Percentiles rank a stretch among this genome's conserved stretches.
Conservation (phyloP, 1,284 basidiomycete genomes). For the Inonotus hispidus region DNA sequence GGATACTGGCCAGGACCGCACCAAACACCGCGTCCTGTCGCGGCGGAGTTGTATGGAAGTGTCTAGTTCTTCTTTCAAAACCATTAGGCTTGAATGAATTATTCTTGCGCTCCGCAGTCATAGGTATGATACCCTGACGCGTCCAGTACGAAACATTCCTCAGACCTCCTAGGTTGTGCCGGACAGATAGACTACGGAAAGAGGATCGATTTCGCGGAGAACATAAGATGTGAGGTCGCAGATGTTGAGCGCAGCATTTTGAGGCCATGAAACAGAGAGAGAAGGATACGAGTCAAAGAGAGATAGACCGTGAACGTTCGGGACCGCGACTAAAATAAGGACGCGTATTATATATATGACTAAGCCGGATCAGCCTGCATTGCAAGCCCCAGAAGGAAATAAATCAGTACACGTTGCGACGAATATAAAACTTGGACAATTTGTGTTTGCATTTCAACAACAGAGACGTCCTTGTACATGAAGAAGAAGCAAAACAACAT, state of each 20-base stretch:
- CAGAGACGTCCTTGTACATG: background rate
- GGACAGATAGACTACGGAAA: background rate
- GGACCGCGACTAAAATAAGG: background rate
- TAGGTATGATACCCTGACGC: background rate
- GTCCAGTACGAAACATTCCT: conserved; percentile 3
- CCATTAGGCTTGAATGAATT: background rate
- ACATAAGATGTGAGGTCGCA: background rate
- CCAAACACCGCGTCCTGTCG: conserved; percentile 29
- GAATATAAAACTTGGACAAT: too few relatives aligned
- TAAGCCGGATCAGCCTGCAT: background rate
- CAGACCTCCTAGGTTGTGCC: background rate
- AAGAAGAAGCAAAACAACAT: background rate
- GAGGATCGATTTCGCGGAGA: background rate
- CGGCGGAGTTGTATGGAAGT: conserved; percentile 40
- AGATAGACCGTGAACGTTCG: background rate
- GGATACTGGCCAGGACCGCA: conserved; percentile 33
- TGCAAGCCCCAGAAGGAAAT: background rate
- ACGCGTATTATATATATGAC: background rate
- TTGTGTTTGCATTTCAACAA: background rate
- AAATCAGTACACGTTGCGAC: background rate
- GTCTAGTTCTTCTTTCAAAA: background rate
- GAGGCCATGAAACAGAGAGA: background rate
- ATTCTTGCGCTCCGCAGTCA: background rate
- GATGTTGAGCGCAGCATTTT: background rate
- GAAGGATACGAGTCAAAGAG: background rate